Conservation (phyloP, 1,139 yeast genomes). For the Geotrichum carabidarum region DNA sequence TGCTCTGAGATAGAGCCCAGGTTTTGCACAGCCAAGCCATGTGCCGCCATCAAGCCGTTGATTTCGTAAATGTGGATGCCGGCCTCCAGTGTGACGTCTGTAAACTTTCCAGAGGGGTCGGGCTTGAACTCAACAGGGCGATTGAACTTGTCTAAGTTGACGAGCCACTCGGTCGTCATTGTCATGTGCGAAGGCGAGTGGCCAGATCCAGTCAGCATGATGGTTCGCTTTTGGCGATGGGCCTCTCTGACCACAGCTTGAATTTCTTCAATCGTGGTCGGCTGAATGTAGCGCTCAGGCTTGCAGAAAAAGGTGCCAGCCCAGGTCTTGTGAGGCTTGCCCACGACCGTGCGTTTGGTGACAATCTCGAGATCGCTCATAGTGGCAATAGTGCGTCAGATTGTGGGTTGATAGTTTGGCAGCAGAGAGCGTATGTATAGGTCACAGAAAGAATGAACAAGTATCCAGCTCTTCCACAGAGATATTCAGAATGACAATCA, state of each 20-base stretch:
- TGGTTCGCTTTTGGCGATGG: constrained; percentile 51
- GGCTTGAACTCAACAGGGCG: constrained; percentile 41
- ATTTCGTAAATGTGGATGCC: constrained; percentile 80
- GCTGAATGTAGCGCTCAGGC: constrained; percentile 78
- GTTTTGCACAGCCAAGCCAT: constrained; percentile 78
- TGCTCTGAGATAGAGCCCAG: constrained; percentile 93
- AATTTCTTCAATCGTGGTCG: constrained; percentile 59
- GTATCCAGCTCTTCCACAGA: no score
- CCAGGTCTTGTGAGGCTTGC: constrained; percentile 63
- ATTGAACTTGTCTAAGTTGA: constrained; percentile 75
- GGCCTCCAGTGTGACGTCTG: constrained; percentile 90
- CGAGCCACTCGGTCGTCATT: constrained; percentile 82
- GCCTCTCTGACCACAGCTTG: constrained; percentile 63
- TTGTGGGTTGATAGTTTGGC: no score
- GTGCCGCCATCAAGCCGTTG: constrained; percentile 57
- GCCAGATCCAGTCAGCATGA: constrained; percentile 88
- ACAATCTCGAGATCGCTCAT: constrained; percentile 33
- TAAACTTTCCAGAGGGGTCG: constrained; percentile 53
- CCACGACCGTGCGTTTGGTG: constrained; percentile 28
- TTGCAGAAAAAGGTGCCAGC: constrained; percentile 79
- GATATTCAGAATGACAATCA: no score
- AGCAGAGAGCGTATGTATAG: neutral
- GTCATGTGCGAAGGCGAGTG: constrained; percentile 93
- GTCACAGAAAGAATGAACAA: constrained; percentile 1
- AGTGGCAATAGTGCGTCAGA: neutral